Evolutionary conservation across 345 rosid species (phyloP), one percentile per base, ranked within the genome.

Genomic region (Laguncularia racemosa): DNA sequence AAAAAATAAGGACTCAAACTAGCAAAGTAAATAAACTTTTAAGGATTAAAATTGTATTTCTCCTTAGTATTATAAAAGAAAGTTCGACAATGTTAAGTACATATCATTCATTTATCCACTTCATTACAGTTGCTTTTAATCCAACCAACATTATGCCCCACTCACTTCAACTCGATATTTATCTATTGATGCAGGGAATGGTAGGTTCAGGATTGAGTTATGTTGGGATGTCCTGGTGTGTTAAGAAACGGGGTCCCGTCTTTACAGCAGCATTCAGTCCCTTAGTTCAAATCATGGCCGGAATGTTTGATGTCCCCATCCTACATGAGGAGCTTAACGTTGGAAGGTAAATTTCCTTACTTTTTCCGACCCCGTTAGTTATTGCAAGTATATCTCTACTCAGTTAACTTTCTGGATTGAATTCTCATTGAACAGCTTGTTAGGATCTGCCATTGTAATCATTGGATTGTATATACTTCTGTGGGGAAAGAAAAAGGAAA

Each of bases 201-300:
- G 82, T 84, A 21, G 96, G 86, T 53, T 85, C 96, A 17, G 96
- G 88, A 3, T 50, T 91, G 75, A 84, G 91, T 68, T 81, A 71
- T 48, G 96, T 85, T 23, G 95, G 83, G n/a, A 82, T 91, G 89
- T 73, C 95, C 3, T 88, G 96, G 95, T 85, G 86, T 67, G 91
- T 88, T 16, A 72, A 80, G 67, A 81, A 82, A 59, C 79, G 81
- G 61, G 96, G 90, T 26, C 89, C 97, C 0, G 78, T 88, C 26
- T 88, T 87, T 77, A 88, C 97, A 1, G 74, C 96, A 16, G 84
- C 91, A 19, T 85, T 90, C 64, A 77, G 76, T 55, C 96, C 96
- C 46, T 64, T 83, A 23, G 64, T 77, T 56, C 96, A 87, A 59
- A 75, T 85, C 67, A 77, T 85, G 67, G 84, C 78, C n/a, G 84